Evolutionary conservation across 192 early-diverging fungal species (phyloP).

Genomic region (Coemansia furcata): DNA sequence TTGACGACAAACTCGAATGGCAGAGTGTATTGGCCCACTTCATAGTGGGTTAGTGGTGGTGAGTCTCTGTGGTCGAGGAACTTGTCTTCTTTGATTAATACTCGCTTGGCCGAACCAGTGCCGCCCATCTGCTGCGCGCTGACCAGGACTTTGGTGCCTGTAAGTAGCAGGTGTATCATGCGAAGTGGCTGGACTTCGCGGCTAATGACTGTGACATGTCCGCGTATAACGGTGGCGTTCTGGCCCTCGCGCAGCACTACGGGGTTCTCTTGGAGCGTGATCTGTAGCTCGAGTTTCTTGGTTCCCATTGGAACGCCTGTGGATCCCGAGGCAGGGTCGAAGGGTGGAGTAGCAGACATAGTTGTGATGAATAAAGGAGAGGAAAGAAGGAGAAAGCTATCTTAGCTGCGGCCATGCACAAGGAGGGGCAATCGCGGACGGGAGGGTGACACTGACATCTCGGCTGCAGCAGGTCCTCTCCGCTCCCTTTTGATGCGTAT

Average conservation of each 20-base stretch:
- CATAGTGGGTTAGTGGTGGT: neutral
- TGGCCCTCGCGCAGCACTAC: conserved; percentile 4
- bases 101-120: neutral
- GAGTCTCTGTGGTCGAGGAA: neutral
- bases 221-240: neutral
- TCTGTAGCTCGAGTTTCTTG: conserved; percentile 17
- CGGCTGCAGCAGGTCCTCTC: too few species aligned
- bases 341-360: neutral
- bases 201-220: conserved; percentile 10
- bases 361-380: neutral
- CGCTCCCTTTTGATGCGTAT: too few species aligned
- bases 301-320: neutral
- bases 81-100: neutral
- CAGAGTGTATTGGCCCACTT: conserved; percentile 10
- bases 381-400: neutral
- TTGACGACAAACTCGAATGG: conserved; percentile 21
- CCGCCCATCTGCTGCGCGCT: conserved; percentile 16
- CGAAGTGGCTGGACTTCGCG: conserved; percentile 6
- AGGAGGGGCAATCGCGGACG: neutral
- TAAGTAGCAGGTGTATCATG: neutral
- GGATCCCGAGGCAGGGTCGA: neutral
- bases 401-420: neutral
- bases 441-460: too few species aligned
- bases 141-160: conserved; percentile 9
- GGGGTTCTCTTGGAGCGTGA: conserved; percentile 4